Conservation (phyloP, 2,329 filamentous ascomycete species). For the Aspergillus caelatus region DNA sequence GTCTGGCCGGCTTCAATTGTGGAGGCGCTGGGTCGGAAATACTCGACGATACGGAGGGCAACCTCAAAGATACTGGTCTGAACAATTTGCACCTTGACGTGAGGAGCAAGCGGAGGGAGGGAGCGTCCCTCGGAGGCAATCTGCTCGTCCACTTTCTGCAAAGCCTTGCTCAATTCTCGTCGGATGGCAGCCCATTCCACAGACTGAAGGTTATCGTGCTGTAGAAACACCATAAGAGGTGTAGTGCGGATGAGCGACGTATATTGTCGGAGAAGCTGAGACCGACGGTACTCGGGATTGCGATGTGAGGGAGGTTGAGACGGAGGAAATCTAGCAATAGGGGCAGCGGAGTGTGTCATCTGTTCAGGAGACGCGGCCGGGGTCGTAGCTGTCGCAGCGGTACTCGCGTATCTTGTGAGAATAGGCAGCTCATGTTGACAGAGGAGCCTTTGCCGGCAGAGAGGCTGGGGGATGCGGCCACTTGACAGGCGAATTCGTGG, state of each 20-base stretch:
- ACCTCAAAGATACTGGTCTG: constrained; percentile 87
- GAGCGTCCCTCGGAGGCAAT: constrained; percentile 59
- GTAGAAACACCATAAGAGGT: constrained; percentile 83
- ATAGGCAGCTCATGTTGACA: constrained; percentile 42
- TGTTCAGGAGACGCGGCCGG: constrained; percentile 57
- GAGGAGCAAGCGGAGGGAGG: constrained; percentile 53
- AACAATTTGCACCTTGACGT: constrained; percentile 78
- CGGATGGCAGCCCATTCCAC: constrained; percentile 74
- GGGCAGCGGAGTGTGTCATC: constrained; percentile 45
- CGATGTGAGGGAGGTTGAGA: constrained; percentile 87
- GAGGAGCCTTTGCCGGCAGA: constrained; percentile 39
- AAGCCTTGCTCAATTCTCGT: constrained; percentile 65
- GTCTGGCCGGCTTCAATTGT: constrained; percentile 23
- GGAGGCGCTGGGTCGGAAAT: constrained; percentile 62
- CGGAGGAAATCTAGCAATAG: constrained; percentile 56
- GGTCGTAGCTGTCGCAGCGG: constrained; percentile 54
- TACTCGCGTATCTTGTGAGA: constrained; percentile 43
- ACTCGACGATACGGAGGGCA: constrained; percentile 83
- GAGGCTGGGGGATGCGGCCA: constrained; percentile 36
- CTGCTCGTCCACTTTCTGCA: constrained; percentile 68
- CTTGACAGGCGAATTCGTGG: constrained; percentile 53
- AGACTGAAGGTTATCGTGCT: constrained; percentile 75
- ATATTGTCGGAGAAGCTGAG: constrained; percentile 84
- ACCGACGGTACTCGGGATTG: constrained; percentile 82
- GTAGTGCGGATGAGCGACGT: constrained; percentile 84